Base-by-base conservation (phyloP, 371 early-diverging fungal species). In the Parasitella parasitica region DNA sequence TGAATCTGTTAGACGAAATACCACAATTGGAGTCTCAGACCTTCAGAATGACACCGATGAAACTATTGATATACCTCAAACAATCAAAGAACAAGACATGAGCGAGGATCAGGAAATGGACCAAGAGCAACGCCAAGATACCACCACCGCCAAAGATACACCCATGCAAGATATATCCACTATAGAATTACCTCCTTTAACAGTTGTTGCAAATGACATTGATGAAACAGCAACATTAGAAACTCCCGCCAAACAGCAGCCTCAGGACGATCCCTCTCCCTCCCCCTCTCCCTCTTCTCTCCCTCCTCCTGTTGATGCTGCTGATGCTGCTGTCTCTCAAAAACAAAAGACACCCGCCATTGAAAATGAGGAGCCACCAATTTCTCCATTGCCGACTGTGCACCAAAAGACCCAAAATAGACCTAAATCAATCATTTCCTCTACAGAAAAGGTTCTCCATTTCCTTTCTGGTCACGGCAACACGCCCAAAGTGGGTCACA, bases 371-470 rank as follows among this genome's bases (percentile, higher is more conserved):
- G 43, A 20, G 18, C 43, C 22, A 9, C 43, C 43, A 4, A 43
- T 39, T 16, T 54, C 66, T 13, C 32, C 57, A 26, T 37, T 49
- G 26, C 56, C 66, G 20, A 39, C 69, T 9, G 37, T 28, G 18
- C 27, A 26, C 24, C 50, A 58, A 43, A 43, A 43, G 18, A 43
- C 36, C 32, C 61, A 58, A 46, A 24, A 24, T 5, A 52, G 63
- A 13, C 62, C 63, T 41, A 59, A 66, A 55, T 66, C 66, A 15
- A 66, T 56, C 18, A 53, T 54, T 16, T 51, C 65, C 24, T 69
- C 74, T 7, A 70, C 71, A 7, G 70, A 67, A 57, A 67, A 67
- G 60, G 66, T 75, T 59, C 64, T 75, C 24, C 61, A 64, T 64
- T 64, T 71, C 59, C 62, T 71, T 48, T 66, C 71, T 59, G 69